These are phyloP conservation scores for Microbotryum silenes-acaulis DNA, from an alignment of 1,284 basidiomycete species.

Conservation along the genomic window DNA sequence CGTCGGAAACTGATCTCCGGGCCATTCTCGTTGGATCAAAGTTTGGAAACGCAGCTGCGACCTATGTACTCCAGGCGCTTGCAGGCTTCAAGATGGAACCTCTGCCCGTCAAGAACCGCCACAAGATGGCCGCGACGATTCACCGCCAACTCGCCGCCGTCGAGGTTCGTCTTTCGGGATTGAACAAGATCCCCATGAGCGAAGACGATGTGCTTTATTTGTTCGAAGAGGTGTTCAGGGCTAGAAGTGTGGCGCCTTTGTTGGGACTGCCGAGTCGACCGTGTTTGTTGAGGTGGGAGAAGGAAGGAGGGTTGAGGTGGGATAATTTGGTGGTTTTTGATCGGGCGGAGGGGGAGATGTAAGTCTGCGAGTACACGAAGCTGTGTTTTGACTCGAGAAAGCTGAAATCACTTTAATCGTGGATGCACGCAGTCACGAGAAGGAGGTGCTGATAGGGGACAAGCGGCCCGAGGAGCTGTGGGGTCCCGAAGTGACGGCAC, in stretches of 20 bases:
- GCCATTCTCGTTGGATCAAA: constrained; percentile 39
- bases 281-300: constrained; percentile 71
- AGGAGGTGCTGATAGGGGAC: constrained; percentile 27
- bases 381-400: too few species aligned
- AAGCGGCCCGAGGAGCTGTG: constrained; percentile 32
- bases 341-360: constrained; percentile 57
- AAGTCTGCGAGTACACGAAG: neutral
- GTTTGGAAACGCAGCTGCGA: constrained; percentile 80
- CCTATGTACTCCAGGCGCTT: constrained; percentile 74
- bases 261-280: constrained; percentile 62
- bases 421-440: constrained; percentile 27
- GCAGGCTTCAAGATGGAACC: constrained; percentile 74
- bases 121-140: constrained; percentile 74
- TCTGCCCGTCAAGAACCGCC: constrained; percentile 70
- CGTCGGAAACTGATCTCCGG: neutral
- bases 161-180: constrained; percentile 58
- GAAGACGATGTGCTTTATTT: constrained; percentile 72
- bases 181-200: constrained; percentile 58
- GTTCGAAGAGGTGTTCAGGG: constrained; percentile 78
- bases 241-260: constrained; percentile 63
- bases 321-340: constrained; percentile 80
- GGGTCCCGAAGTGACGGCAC: constrained; percentile 30
- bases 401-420: too few species aligned
- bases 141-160: constrained; percentile 63
- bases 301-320: constrained; percentile 52